Base-by-base conservation (phyloP, 225 moss, liverwort and hornwort species). In the Asterella californica region DNA sequence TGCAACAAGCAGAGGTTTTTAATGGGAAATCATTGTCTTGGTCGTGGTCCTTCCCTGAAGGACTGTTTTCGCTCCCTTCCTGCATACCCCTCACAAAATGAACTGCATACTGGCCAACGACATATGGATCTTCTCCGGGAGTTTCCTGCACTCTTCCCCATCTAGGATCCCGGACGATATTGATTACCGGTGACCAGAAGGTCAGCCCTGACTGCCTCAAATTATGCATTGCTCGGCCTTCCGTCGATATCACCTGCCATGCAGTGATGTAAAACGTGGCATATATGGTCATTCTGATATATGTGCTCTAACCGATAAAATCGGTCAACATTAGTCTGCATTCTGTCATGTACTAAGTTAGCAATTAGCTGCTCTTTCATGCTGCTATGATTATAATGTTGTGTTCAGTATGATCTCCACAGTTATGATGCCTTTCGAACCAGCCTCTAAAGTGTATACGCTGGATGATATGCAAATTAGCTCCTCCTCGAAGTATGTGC, bases 1-100 rank as follows among this genome's bases (percentile, higher is more conserved):
- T 95, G 89, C 93, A 95, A 77, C 93, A 91, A 53, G 92, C 95
- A 50, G 95, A 92, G 29, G 90, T 74, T 84, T 95, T 95, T 24
- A 95, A 78, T 0, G 37, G 34, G 15, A 38, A 70, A 27, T 27
- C 8, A 0, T 64, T n/a, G 10, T 64, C 27, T 27, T 63, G 53
- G 62, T 47, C 25, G 32, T 79, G 30, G 36, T 72, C 81, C 6
- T 25, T 1, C 30, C 72, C 14, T 5, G 67, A 68, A 55, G 11
- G 38, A 46, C 53, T 9, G 57, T 59, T 81, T 29, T 60, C 74
- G 0, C 27, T 61, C 12, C 61, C 52, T 62, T 86, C 81, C 59
- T 86, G 86, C 77, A 86, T 81, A 22, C 86, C 86, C 63, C 81
- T 30, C 15, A 86, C 86, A 25, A 86, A 81, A 50, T 81, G 81